Conservation (phyloP, 768 basidiomycete species). For the Terana coerulea region DNA sequence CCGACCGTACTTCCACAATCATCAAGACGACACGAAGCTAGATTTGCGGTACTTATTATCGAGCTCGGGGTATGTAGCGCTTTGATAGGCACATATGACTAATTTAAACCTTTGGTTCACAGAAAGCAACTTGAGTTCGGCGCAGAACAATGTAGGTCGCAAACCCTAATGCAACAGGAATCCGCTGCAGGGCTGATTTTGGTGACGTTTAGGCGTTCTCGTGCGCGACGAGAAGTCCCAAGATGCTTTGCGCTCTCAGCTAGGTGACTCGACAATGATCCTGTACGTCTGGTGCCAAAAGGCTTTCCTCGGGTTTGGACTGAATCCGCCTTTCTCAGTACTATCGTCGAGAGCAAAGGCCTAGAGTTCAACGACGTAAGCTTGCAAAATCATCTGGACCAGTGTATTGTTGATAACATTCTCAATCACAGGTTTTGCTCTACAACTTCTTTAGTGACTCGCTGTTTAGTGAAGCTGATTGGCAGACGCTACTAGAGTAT, state of each 20-base stretch:
- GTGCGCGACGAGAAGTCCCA: constrained; percentile 59
- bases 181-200: not conserved
- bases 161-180: not conserved
- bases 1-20: constrained; percentile 52
- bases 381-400: not conserved
- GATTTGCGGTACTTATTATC: constrained; percentile 57
- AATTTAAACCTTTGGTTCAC: not conserved
- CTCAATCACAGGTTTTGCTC: constrained; percentile 1
- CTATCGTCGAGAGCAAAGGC: constrained; percentile 63
- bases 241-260: constrained; percentile 41
- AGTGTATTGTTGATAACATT: not conserved
- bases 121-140: constrained; percentile 58
- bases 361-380: constrained; percentile 62
- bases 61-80: constrained; percentile 42
- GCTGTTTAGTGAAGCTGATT: not conserved
- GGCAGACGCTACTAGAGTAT: not conserved
- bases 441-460: constrained; percentile 9
- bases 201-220: constrained; percentile 48
- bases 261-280: constrained; percentile 54
- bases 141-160: constrained; percentile 54
- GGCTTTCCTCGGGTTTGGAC: not conserved
- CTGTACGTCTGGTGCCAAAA: constrained; percentile 37
- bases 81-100: too few species aligned
- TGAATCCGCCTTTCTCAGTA: constrained; percentile 25
- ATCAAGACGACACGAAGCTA: constrained; percentile 39